Evolutionary conservation across 495 filamentous ascomycete species (phyloP).

Genomic region (Aspergillus indologenus): DNA sequence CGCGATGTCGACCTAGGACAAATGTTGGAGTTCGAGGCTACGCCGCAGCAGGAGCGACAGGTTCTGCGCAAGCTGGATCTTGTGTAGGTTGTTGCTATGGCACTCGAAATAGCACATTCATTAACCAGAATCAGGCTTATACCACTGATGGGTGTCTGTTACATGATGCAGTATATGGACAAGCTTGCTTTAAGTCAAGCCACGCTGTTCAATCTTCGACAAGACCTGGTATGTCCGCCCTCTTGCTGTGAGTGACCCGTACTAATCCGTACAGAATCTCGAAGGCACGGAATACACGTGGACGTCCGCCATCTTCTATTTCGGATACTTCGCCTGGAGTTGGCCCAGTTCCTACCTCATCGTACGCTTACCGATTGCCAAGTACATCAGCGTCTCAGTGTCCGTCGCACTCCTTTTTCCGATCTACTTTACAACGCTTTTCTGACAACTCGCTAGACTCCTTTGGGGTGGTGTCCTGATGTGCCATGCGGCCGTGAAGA

Average conservation of each 20-base stretch:
- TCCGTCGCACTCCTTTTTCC: conserved; percentile 10
- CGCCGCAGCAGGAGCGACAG: conserved; percentile 29
- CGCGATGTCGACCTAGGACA: conserved; percentile 37
- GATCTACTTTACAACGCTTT: not conserved
- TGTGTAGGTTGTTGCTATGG: conserved; percentile 23
- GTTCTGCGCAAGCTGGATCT: conserved; percentile 35
- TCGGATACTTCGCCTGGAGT: conserved; percentile 51
- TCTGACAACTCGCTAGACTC: conserved; percentile 27
- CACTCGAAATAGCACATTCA: not conserved
- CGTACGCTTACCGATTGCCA: conserved; percentile 54
- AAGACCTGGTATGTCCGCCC: conserved; percentile 32
- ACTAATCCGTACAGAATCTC: conserved; percentile 25
- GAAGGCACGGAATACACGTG: conserved; percentile 46
- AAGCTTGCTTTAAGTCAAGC: conserved; percentile 56
- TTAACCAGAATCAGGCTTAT: conserved; percentile 33
- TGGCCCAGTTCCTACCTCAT: conserved; percentile 53
- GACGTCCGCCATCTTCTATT: conserved; percentile 49
- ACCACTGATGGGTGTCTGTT: conserved; percentile 47
- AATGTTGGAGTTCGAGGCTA: conserved; percentile 30
- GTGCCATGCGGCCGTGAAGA: conserved; percentile 47
- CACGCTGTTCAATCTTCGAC: conserved; percentile 45
- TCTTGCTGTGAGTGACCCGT: not conserved
- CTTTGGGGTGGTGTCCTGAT: conserved; percentile 35
- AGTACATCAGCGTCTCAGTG: conserved; percentile 43
- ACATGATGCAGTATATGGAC: conserved; percentile 56